Conservation (phyloP, 257 asterid genomes). For the Jasminum sambac region DNA sequence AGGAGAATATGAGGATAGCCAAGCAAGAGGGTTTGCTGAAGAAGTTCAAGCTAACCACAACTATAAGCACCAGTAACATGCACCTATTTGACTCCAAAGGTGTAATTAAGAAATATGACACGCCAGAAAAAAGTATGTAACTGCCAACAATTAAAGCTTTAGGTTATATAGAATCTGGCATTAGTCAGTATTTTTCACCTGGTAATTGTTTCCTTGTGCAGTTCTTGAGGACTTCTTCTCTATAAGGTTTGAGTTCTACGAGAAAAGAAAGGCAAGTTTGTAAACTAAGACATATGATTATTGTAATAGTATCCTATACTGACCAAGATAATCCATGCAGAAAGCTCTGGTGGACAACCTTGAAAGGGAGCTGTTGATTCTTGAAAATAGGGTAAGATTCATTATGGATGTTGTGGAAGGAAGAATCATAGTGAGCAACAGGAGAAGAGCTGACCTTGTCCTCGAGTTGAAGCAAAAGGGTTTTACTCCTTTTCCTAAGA, state of each 20-base stretch:
- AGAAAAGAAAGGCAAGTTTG: constrained; percentile 70
- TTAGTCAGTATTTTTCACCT: not conserved
- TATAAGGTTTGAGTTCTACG: constrained; percentile 76
- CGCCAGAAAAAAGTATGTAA: constrained; percentile 87
- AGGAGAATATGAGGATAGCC: constrained; percentile 57
- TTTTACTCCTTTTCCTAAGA: constrained; percentile 81
- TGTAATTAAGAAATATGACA: constrained; percentile 82
- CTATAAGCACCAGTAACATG: constrained; percentile 87
- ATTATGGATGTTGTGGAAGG: constrained; percentile 83
- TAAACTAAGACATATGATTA: not conserved
- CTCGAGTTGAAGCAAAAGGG: constrained; percentile 81
- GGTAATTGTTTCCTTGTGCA: constrained; percentile 38
- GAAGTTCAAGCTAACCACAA: constrained; percentile 75
- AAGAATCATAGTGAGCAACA: constrained; percentile 77
- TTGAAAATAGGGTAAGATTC: constrained; percentile 81
- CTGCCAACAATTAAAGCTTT: not conserved
- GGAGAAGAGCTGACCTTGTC: constrained; percentile 77
- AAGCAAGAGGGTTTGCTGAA: constrained; percentile 74
- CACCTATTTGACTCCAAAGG: constrained; percentile 87
- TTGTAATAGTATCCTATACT: not conserved
- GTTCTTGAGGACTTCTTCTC: constrained; percentile 88
- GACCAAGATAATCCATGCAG: constrained; percentile 42
- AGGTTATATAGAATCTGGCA: not conserved
- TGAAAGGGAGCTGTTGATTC: constrained; percentile 67
- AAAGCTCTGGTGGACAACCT: constrained; percentile 64